These are phyloP conservation scores for Conticribra weissflogii DNA, from an alignment of 108 stramenopile species.

Conservation along the genomic window DNA sequence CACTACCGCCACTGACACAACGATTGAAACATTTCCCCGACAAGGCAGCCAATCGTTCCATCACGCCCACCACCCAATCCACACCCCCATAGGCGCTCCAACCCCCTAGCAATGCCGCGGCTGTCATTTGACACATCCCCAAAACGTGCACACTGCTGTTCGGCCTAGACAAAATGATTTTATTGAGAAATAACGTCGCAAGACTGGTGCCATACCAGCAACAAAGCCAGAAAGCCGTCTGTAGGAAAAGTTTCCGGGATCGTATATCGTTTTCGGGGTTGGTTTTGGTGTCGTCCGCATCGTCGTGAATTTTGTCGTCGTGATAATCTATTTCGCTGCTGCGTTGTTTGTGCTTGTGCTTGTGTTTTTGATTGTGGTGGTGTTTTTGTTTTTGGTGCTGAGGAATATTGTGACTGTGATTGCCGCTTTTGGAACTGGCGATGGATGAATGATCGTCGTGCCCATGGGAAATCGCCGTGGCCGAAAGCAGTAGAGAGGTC, in stretches of 20 bases:
- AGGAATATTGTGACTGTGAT: too few species aligned
- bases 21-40: neutral
- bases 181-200: constrained; percentile 51
- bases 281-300: neutral
- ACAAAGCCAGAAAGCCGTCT: constrained; percentile 46
- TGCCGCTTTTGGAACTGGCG: too few species aligned
- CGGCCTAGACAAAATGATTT: constrained; percentile 42
- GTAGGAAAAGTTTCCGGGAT: constrained; percentile 35
- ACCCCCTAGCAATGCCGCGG: constrained; percentile 51
- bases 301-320: neutral
- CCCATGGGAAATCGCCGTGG: neutral
- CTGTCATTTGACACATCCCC: constrained; percentile 56
- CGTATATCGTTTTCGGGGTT: constrained; percentile 33
- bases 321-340: too few species aligned
- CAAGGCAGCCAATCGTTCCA: neutral
- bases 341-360: too few species aligned
- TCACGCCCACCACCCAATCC: constrained; percentile 1
- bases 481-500: neutral
- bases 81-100: constrained; percentile 39
- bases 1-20: neutral
- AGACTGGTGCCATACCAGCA: constrained; percentile 49
- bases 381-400: too few species aligned
- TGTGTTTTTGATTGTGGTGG: too few species aligned
- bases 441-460: constrained; percentile 1
- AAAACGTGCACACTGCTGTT: constrained; percentile 42